Percentiles rank a stretch among this genome's conserved stretches.
phyloP scores from a whole-genome alignment of 78 protist species.

The Dictyostelium purpureum region DNA sequence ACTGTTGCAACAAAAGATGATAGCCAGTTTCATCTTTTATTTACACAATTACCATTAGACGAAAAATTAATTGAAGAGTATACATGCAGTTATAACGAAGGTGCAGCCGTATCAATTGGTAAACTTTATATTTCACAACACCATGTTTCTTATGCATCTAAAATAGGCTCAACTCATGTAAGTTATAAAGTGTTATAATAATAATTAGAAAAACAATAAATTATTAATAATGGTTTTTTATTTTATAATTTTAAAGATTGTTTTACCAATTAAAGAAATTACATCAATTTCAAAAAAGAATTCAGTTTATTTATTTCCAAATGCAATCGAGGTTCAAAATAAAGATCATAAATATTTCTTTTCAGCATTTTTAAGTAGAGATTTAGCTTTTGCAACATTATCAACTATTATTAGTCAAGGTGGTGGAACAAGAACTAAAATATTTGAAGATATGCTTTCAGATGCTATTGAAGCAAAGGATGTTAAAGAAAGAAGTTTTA shows the following conservation, averaged over 20 bases:
- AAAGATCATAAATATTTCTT: slow-evolving; percentile 71
- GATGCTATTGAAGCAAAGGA: not conserved
- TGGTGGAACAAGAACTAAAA: slow-evolving; percentile 78
- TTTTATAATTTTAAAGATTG: not conserved
- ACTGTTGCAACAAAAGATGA: slow-evolving; percentile 68
- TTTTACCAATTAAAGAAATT: slow-evolving; percentile 69
- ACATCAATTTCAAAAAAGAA: slow-evolving; percentile 55
- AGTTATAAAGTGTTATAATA: not conserved
- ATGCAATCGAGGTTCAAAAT: slow-evolving; percentile 61
- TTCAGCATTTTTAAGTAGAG: slow-evolving; percentile 71
- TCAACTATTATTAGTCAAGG: slow-evolving; percentile 53
- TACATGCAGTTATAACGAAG: slow-evolving; percentile 69
- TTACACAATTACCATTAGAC: slow-evolving; percentile 41
- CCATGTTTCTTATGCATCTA: slow-evolving; percentile 73
- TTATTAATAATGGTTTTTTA: not conserved
- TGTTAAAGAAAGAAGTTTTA: not conserved
- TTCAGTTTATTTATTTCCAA: slow-evolving; percentile 68
- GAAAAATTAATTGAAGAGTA: slow-evolving; percentile 77
- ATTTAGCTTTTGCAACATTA: slow-evolving; percentile 68
- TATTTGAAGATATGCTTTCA: slow-evolving; percentile 47
- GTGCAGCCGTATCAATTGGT: slow-evolving; percentile 75
- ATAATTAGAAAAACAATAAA: not conserved
- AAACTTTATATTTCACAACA: slow-evolving; percentile 74
- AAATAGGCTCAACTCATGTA: slow-evolving; percentile 59
- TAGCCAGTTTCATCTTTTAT: slow-evolving; percentile 47